Evolutionary conservation across 2,329 filamentous ascomycete genomes (phyloP).

Genomic region (Aspergillaceae sp.): DNA sequence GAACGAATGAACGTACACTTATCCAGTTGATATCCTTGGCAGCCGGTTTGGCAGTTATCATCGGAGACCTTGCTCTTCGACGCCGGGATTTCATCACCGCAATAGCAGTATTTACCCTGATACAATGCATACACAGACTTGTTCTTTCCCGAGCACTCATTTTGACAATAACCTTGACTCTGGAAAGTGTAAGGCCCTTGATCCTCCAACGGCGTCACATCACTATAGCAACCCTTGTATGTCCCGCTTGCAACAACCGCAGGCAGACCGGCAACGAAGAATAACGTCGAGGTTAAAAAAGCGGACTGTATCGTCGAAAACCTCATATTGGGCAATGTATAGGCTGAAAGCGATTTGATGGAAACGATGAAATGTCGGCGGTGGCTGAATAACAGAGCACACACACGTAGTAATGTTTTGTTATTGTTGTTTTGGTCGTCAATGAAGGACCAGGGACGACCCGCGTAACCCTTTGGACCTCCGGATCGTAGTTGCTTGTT

Average conservation of each 20-base stretch:
- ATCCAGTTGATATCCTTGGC: slow-evolving; percentile 53
- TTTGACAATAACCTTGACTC: slow-evolving; percentile 48
- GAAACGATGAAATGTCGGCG: not conserved
- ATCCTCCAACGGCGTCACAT: slow-evolving; percentile 39
- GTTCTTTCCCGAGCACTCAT: slow-evolving; percentile 39
- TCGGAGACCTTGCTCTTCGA: slow-evolving; percentile 46
- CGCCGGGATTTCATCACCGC: slow-evolving; percentile 61
- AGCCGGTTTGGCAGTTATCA: slow-evolving; percentile 55
- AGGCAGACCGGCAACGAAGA: slow-evolving; percentile 16
- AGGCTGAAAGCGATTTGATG: not conserved
- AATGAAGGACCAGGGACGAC: slow-evolving; percentile 24
- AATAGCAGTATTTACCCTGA: slow-evolving; percentile 59
- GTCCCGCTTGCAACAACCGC: slow-evolving; percentile 10
- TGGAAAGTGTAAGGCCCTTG: slow-evolving; percentile 45
- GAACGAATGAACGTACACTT: slow-evolving; percentile 49
- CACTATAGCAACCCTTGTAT: slow-evolving; percentile 45
- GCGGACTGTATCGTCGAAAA: slow-evolving; percentile 17
- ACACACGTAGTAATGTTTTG: not conserved
- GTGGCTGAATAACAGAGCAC: not conserved
- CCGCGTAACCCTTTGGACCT: slow-evolving; percentile 28
- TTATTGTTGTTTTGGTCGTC: not conserved
- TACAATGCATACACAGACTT: slow-evolving; percentile 56
- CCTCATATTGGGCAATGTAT: slow-evolving; percentile 17
- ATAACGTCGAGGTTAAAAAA: slow-evolving; percentile 17
- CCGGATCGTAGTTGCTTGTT: not conserved